Evolutionary conservation across 225 moss, liverwort and hornwort species (phyloP), one percentile per base, ranked within the genome.

Genomic region (Physcomitrellopsis africana): DNA sequence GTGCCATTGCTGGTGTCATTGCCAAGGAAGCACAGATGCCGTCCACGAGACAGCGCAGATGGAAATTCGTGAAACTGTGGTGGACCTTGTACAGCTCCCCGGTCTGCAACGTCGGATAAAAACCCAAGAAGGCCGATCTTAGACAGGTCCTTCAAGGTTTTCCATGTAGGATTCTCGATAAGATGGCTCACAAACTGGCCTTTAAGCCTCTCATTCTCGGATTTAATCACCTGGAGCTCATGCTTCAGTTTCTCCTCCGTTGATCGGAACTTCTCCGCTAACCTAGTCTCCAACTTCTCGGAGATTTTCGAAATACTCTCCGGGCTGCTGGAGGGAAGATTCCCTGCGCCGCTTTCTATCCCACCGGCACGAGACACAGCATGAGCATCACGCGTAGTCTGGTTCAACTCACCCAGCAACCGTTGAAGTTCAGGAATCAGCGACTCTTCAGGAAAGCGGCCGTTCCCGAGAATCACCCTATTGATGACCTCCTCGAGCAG

Each of bases 1-100:
- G 79, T 89, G 24, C 89, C 83, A 13, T 81, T 75, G 24, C 52
- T 75, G 8, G 78, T 79, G 24, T 71, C 16, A 68, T 83, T 87
- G 29, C 86, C 86, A 37, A 67, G 43, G 44, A 86, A 24, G 19
- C 82, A 81, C 22, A 89, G 45, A 44, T 80, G 64, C 69, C 75
- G 73, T 3, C 67, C 80, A 5, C 51, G 47, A 5, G 80, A 84
- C 26, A 74, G 23, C 10, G 46, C 80, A 9, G 84, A 86, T 1
- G 84, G 87, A 20, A 86, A 69, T 19, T 70, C 62, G 22, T 80
- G 78, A 14, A 84, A 47, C 65, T 83, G 81, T 0, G 83, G 81
- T 0, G 81, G 81, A 10, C 85, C 85, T 49, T 56, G 63, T 41
- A 41, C 48, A 17, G 41, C 13, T n/a, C 81, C 80, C 29, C 86